Conservation (phyloP, 2,329 filamentous ascomycete species). For the Fusarium pseudocircinatum region DNA sequence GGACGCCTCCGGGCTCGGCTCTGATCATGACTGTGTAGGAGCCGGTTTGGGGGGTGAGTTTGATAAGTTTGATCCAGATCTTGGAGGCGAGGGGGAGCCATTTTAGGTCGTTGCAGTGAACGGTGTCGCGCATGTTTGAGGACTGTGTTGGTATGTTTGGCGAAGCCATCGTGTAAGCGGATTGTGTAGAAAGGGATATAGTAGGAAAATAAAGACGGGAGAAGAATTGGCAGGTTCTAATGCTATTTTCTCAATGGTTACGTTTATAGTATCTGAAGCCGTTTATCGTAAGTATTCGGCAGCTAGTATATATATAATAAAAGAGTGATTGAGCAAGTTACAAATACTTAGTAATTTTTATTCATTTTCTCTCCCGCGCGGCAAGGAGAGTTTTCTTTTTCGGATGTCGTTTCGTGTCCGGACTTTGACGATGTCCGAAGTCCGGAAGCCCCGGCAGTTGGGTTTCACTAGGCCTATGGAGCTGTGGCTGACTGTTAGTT, state of each 20-base stretch:
- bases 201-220: rapidly evolving
- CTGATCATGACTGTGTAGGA: neutral
- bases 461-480: too few relatives aligned
- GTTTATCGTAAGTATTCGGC: too few relatives aligned
- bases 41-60: neutral
- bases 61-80: neutral
- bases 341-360: too few relatives aligned
- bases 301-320: too few relatives aligned
- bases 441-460: too few relatives aligned
- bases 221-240: neutral
- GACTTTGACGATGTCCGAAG: too few relatives aligned
- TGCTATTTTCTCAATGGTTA: neutral
- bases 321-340: too few relatives aligned
- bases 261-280: too few relatives aligned
- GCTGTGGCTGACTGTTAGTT: too few relatives aligned
- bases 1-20: neutral
- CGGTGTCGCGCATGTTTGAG: neutral
- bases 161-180: neutral
- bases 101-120: neutral
- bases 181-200: neutral
- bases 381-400: too few relatives aligned
- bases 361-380: too few relatives aligned
- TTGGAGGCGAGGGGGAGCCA: neutral
- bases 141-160: neutral
- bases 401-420: too few relatives aligned